Evolutionary conservation across 495 filamentous ascomycete genomes (phyloP).

Genomic region (Cercophora samala): DNA sequence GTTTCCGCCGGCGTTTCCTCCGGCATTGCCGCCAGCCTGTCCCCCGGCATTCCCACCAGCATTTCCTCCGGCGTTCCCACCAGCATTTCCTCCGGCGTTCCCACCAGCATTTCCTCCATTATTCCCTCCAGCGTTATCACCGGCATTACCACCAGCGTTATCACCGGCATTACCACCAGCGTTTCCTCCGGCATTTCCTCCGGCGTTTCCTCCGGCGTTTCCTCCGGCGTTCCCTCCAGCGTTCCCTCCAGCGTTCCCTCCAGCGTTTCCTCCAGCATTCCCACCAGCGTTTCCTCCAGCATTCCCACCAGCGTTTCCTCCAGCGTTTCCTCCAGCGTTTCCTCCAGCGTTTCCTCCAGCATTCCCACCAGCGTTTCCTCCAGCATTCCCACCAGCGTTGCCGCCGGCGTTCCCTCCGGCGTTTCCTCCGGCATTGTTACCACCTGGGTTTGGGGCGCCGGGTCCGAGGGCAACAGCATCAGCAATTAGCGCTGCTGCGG

Average conservation of each 20-base stretch:
- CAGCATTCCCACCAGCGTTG: neutral
- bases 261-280: conserved; percentile 2
- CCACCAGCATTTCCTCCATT: conserved; percentile 16
- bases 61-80: conserved; percentile 1
- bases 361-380: neutral
- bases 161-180: neutral
- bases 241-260: conserved; percentile 16
- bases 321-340: neutral
- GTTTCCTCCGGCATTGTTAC: conserved; percentile 3
- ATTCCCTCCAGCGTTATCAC: neutral
- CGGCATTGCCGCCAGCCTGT: conserved; percentile 19
- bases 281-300: conserved; percentile 7
- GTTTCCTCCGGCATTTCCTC: conserved; percentile 8
- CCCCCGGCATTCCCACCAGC: conserved; percentile 14
- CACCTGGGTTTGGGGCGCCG: conserved; percentile 16
- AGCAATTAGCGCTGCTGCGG: conserved; percentile 14
- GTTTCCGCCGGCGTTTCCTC: conserved; percentile 26
- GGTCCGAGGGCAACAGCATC: conserved; percentile 23
- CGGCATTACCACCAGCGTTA: neutral
- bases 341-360: neutral
- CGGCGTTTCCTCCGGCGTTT: conserved; percentile 23
- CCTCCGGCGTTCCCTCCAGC: conserved; percentile 16
- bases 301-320: conserved; percentile 26
- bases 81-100: conserved; percentile 21
- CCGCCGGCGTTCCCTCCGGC: conserved; percentile 1